Base-by-base conservation (phyloP, 2,329 filamentous ascomycete species). In the Ophiostoma sp. region DNA sequence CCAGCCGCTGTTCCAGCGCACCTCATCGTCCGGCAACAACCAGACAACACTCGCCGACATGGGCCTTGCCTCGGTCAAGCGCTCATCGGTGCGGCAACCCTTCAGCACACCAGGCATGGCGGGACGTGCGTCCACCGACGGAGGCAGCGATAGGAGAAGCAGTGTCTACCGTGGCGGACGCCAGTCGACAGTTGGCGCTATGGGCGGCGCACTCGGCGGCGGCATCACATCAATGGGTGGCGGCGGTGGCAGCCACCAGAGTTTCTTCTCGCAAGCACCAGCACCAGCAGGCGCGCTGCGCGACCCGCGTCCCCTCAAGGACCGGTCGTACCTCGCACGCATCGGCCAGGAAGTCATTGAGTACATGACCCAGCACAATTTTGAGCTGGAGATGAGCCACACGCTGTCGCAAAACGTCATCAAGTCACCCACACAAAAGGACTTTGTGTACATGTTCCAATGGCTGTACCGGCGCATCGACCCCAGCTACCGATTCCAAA, bases 311-410 rank as follows among this genome's bases (percentile, higher is more conserved):
- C 93, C 95, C 17, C 85, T 98, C 71, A 93, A 91, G 79, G 94
- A 98, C 79, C 87, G 93, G 50, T 87, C 88, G 28, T 97, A 92
- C 77, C 93, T 97, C 80, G 87, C 90, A 39, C 90, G 91, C 73
- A 95, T 99, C 81, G 93, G 92, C 8, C 92, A 96, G 78, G 95
- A 99, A 79, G 83, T 99, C 72, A 84, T 97, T 77, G 96, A 99
- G 77, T 99, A 97, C 80, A 87, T 99, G 80, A 91, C 93, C 0
- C 91, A 95, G 73, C 92, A 98, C 81, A 97, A 98, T 80, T 99
- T 98, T 79, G 96, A 99, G 82, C 90, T 98, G 87, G 95, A 98
- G 78, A 97, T 97, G 91, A 98, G 97, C 83, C 93, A 98, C 81
- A 92, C 90, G 1, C 85, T 99, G n/a, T 93, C 93, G 0, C 92